These are phyloP conservation scores for Nyctanthes arbortristis DNA, from an alignment of 257 asterid species.

Conservation along the genomic window DNA sequence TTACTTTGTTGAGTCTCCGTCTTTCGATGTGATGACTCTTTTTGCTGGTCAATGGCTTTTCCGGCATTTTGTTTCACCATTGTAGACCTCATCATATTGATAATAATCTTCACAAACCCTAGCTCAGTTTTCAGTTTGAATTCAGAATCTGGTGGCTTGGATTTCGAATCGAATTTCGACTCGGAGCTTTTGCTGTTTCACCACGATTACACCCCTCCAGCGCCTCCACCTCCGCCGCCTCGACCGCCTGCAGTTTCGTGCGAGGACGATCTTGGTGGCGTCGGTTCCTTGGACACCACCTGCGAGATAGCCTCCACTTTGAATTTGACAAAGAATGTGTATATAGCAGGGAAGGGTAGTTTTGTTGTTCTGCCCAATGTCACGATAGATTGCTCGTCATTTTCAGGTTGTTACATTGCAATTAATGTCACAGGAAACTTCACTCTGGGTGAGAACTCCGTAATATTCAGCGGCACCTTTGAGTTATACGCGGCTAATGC, in stretches of 20 bases:
- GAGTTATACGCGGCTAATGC: slow-evolving; percentile 70
- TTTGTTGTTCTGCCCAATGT: slow-evolving; percentile 74
- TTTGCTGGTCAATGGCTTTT: slow-evolving; percentile 50
- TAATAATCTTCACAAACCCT: slow-evolving; percentile 45
- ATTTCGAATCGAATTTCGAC: slow-evolving; percentile 32
- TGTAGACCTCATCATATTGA: slow-evolving; percentile 24
- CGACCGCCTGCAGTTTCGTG: slow-evolving; percentile 91
- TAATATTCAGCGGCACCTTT: slow-evolving; percentile 59
- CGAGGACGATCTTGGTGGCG: slow-evolving; percentile 87
- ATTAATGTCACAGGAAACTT: slow-evolving; percentile 76
- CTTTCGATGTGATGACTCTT: slow-evolving; percentile 60
- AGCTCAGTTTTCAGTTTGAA: slow-evolving; percentile 23
- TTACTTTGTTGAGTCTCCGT: slow-evolving; percentile 25
- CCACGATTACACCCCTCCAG: slow-evolving; percentile 98
- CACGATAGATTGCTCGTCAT: slow-evolving; percentile 59
- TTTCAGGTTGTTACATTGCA: slow-evolving; percentile 74
- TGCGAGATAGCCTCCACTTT: slow-evolving; percentile 72
- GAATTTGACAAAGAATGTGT: slow-evolving; percentile 67
- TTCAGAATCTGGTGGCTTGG: background rate
- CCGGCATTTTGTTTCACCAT: slow-evolving; percentile 26
- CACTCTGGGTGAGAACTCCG: slow-evolving; percentile 59
- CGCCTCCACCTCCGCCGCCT: slow-evolving; percentile 99
- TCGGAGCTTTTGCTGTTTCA: slow-evolving; percentile 48
- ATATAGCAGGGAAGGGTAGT: slow-evolving; percentile 86
- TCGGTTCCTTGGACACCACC: slow-evolving; percentile 86